Conservation (phyloP, 768 basidiomycete species). For the Lactarius sp. region DNA sequence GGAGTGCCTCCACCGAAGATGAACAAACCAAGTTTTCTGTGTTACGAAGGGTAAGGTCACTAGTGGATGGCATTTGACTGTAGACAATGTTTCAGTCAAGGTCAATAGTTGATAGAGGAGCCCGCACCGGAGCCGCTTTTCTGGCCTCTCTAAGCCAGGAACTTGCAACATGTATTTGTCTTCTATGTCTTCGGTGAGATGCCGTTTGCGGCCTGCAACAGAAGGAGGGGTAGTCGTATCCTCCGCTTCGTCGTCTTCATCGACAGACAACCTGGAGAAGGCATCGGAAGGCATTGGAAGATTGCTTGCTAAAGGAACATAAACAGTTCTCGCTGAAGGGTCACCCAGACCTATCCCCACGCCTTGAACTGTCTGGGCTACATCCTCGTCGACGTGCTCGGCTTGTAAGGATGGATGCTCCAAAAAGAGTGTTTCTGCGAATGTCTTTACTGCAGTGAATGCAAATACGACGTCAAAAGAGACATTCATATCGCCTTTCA, state of each 20-base stretch:
- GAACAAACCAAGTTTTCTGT: background rate
- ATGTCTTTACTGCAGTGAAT: slow-evolving; percentile 31
- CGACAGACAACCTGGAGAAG: background rate
- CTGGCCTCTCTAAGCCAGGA: background rate
- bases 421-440: slow-evolving; percentile 32
- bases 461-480: slow-evolving; percentile 18
- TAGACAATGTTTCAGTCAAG: background rate
- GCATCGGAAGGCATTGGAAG: background rate
- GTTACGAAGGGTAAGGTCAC: background rate
- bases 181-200: background rate
- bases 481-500: slow-evolving; percentile 22
- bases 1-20: background rate
- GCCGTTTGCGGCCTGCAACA: slow-evolving; percentile 19
- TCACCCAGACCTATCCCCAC: background rate
- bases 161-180: background rate
- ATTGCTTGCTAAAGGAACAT: background rate
- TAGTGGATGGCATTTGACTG: no score
- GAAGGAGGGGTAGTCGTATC: slow-evolving; percentile 18
- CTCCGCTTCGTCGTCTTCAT: slow-evolving; percentile 10
- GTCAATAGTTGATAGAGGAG: background rate
- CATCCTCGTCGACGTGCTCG: no score
- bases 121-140: slow-evolving; percentile 13
- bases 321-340: background rate
- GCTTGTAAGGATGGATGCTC: slow-evolving; percentile 14
- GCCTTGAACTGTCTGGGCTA: background rate